Percentiles rank a stretch among this genome's conserved stretches.
Conservation (phyloP, 2,329 filamentous ascomycete species). For the Penicillium occitanis region DNA sequence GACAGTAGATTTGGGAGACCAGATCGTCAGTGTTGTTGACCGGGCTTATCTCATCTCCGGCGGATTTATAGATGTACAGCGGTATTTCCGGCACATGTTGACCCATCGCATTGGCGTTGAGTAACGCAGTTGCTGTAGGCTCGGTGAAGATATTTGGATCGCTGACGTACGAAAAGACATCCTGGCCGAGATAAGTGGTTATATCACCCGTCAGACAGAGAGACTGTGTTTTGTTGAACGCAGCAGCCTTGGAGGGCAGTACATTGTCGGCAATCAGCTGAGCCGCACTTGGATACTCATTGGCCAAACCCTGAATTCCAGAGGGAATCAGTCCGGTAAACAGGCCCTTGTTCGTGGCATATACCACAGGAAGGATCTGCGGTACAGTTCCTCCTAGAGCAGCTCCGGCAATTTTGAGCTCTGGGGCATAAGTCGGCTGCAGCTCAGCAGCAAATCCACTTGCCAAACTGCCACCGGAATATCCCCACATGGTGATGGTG, state of each 20-base stretch:
- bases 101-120: slow-evolving; percentile 35
- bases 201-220: slow-evolving; percentile 28
- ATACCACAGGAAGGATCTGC: slow-evolving; percentile 41
- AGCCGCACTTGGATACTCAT: slow-evolving; percentile 29
- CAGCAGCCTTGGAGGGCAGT: slow-evolving; percentile 23
- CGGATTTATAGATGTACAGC: slow-evolving; percentile 53
- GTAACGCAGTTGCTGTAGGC: slow-evolving; percentile 19
- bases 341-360: slow-evolving; percentile 32
- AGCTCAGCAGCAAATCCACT: slow-evolving; percentile 53
- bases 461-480: slow-evolving; percentile 56
- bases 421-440: slow-evolving; percentile 51
- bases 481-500: slow-evolving; percentile 53
- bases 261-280: slow-evolving; percentile 24
- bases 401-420: slow-evolving; percentile 50
- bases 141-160: slow-evolving; percentile 25
- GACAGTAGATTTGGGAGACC: slow-evolving; percentile 38
- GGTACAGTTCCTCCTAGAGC: slow-evolving; percentile 53
- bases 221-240: slow-evolving; percentile 26
- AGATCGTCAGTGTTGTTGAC: slow-evolving; percentile 48
- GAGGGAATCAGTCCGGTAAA: slow-evolving; percentile 40
- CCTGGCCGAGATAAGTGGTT: slow-evolving; percentile 24
- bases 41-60: slow-evolving; percentile 48
- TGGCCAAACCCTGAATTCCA: slow-evolving; percentile 30
- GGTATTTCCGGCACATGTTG: slow-evolving; percentile 49
- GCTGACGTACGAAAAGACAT: slow-evolving; percentile 28